phyloP scores from a whole-genome alignment of 495 filamentous ascomycete species.

The Xylaria curta region DNA sequence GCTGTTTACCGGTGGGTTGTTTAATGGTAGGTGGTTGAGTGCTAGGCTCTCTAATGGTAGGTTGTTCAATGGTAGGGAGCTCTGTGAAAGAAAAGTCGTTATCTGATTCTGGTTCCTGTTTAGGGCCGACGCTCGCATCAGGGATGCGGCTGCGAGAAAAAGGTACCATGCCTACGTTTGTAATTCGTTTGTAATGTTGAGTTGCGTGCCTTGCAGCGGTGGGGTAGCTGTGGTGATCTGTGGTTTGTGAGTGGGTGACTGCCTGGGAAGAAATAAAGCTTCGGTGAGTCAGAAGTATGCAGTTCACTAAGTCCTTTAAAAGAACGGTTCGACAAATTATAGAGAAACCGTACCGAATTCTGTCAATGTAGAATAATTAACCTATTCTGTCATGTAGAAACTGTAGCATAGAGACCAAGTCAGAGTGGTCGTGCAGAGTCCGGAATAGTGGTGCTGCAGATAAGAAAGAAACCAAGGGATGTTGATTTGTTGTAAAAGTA shows the following conservation, averaged over 20 bases:
- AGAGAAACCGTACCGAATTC: not conserved
- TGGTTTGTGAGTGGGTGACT: not conserved
- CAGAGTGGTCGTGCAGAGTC: not conserved
- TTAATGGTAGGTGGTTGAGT: no score
- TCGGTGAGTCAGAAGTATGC: not conserved
- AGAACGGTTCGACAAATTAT: not conserved
- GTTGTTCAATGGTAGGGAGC: no score
- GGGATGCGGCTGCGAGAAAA: not conserved
- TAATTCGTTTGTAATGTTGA: not conserved
- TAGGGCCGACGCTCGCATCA: not conserved
- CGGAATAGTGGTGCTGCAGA: not conserved
- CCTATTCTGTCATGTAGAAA: not conserved
- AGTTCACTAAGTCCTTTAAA: not conserved
- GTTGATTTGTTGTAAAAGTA: not conserved
- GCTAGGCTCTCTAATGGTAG: no score
- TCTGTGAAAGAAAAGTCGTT: not conserved
- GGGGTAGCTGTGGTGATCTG: not conserved
- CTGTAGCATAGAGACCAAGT: not conserved
- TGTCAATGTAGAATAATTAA: not conserved
- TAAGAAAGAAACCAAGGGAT: not conserved
- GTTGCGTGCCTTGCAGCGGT: not conserved
- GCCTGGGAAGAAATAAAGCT: not conserved
- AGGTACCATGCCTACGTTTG: not conserved
- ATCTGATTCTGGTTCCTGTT: not conserved
- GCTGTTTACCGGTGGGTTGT: no score